Conservation (phyloP, 495 filamentous ascomycete species). For the Letharia columbiana region DNA sequence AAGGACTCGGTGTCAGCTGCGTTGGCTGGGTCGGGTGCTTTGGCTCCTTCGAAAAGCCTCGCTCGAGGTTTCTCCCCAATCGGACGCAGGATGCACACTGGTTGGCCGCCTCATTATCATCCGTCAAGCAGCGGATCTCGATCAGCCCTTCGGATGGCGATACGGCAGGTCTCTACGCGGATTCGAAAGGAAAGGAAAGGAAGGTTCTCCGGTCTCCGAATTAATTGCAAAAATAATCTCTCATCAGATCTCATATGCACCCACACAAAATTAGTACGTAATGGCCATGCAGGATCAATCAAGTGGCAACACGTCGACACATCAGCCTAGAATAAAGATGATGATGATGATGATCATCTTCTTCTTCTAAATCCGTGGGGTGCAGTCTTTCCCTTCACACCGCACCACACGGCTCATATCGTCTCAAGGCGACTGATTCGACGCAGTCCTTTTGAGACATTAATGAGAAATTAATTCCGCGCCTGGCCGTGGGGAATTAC, state of each 20-base stretch:
- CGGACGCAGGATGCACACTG: not conserved
- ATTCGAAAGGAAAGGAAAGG: not conserved
- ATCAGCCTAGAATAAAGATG: not conserved
- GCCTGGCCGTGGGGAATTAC: not conserved
- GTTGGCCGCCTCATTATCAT: constrained; percentile 13
- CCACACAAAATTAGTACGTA: not conserved
- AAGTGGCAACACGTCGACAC: not conserved
- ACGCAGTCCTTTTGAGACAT: not conserved
- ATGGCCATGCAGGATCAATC: not conserved
- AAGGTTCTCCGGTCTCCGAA: not conserved
- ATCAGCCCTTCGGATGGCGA: not conserved
- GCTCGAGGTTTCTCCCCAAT: not conserved
- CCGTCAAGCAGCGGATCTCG: not conserved
- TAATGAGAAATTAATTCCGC: not conserved
- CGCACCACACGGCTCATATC: not conserved
- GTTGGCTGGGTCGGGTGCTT: not conserved
- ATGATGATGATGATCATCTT: not conserved
- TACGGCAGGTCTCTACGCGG: not conserved
- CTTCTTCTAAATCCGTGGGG: not conserved
- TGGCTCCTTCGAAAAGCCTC: not conserved
- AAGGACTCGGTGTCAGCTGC: not conserved
- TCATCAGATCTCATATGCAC: not conserved
- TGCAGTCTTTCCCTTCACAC: not conserved
- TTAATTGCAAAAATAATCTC: not conserved
- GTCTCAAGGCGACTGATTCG: not conserved